A percentile compares a stretch with the other conserved stretches of the same genome.
phyloP scores from a whole-genome alignment of 2,329 filamentous ascomycete species.

The Ophiocordyceps australis region DNA sequence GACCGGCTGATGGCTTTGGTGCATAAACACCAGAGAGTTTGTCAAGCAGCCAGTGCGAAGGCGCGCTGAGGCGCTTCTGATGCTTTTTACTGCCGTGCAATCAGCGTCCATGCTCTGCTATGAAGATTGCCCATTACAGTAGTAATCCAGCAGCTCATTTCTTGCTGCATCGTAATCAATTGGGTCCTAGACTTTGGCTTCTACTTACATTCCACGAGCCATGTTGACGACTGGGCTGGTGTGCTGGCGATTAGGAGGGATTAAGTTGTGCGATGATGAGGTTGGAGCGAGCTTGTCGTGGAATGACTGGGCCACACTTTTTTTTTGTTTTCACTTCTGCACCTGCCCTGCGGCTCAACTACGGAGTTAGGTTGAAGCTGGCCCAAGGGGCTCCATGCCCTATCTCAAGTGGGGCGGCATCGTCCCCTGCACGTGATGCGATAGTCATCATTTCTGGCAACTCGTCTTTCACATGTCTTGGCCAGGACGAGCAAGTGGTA shows the following conservation, averaged over 20 bases:
- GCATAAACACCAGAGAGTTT: slow-evolving; percentile 89
- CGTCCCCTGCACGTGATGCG: too few relatives aligned
- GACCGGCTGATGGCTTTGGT: slow-evolving; percentile 58
- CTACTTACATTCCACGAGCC: slow-evolving; percentile 45
- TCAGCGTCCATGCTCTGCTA: slow-evolving; percentile 1
- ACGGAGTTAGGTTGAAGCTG: too few relatives aligned
- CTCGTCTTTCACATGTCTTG: too few relatives aligned
- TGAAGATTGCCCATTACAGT: too few relatives aligned
- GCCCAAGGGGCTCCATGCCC: background rate
- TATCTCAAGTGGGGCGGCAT: too few relatives aligned
- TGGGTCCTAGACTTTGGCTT: background rate
- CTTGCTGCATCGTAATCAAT: background rate
- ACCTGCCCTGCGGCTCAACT: too few relatives aligned
- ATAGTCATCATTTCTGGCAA: too few relatives aligned
- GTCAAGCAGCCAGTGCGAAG: slow-evolving; percentile 99
- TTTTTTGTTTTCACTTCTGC: slow-evolving; percentile 5
- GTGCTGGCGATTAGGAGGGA: slow-evolving; percentile 18
- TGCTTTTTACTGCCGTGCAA: slow-evolving; percentile 68
- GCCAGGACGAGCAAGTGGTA: too few relatives aligned
- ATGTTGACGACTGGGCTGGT: slow-evolving; percentile 31
- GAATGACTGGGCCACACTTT: slow-evolving; percentile 13
- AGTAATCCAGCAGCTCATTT: background rate
- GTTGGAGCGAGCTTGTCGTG: slow-evolving; percentile 6
- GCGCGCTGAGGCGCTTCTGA: slow-evolving; percentile 98
- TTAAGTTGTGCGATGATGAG: too few relatives aligned